Percentiles rank a stretch among this genome's conserved stretches.
phyloP scores from a whole-genome alignment of 768 basidiomycete genomes.

The Agaricus subrufescens region DNA sequence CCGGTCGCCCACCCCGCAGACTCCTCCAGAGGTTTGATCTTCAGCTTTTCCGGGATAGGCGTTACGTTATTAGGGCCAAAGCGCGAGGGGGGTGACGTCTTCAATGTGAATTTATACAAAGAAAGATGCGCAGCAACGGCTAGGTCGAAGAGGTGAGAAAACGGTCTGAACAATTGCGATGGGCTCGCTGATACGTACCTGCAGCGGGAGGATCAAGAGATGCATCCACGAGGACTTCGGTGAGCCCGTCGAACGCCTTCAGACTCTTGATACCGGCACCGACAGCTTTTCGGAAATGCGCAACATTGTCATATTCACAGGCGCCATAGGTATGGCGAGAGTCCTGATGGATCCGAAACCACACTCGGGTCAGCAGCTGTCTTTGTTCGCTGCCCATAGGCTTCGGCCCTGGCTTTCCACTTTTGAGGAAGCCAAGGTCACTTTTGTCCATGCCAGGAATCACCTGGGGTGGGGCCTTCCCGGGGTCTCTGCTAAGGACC shows the following conservation, averaged over 20 bases:
- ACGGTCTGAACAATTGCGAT: too few species aligned
- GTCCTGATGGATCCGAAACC: too few species aligned
- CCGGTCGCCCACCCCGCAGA: constrained; percentile 72
- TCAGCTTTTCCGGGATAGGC: constrained; percentile 44
- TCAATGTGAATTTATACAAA: constrained; percentile 70
- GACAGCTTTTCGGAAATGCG: too few species aligned
- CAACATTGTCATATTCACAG: too few species aligned
- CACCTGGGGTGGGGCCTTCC: too few species aligned
- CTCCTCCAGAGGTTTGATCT: constrained; percentile 37
- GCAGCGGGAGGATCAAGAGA: constrained; percentile 71
- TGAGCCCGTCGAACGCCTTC: constrained; percentile 56
- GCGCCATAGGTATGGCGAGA: too few species aligned
- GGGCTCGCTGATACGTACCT: constrained; percentile 35
- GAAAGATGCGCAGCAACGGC: constrained; percentile 80
- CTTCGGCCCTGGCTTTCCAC: too few species aligned
- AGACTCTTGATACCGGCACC: constrained; percentile 71
- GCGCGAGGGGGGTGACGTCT: constrained; percentile 62
- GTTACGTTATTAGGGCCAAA: constrained; percentile 60
- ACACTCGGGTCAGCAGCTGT: too few species aligned
- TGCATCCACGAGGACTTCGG: constrained; percentile 59
- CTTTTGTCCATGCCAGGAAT: too few species aligned
- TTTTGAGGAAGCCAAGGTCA: too few species aligned
- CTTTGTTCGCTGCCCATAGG: too few species aligned
- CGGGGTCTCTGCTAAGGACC: too few species aligned
- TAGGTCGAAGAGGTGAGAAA: constrained; percentile 17